Base-by-base conservation (phyloP, 1,284 basidiomycete genomes). In the Neonothopanus nambi region DNA sequence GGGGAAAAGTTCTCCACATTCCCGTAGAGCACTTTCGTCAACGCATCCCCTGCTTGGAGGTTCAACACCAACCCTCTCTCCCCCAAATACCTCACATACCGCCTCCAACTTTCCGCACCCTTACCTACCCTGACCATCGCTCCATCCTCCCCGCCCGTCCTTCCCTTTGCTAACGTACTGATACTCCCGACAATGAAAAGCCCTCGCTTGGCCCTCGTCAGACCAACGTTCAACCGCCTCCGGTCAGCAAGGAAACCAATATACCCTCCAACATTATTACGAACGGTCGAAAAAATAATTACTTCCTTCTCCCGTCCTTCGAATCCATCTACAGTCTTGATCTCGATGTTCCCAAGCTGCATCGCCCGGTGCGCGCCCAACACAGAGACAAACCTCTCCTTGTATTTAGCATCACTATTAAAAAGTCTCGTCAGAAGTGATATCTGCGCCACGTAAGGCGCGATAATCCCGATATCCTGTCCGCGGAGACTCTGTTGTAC, bases 271-370 rank as follows among this genome's bases (percentile, higher is more conserved):
- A 73, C 59, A 63, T 95, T 95, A 64, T 88, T 89, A 48, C 95
- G 80, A 42, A 95, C 92, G 0, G 93, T 95, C 39, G 89, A 93
- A 66, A 97, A 95, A 47, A 97, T 77, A 61, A 97, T 91, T 24
- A 95, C 85, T 12, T 90, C 85, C 74, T 97, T 97, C 72, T 98
- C 93, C 44, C 93, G 80, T 1, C 94, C 94, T 68, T 98, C 92
- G 67, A 96, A 98, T 13, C 93, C 95, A 64, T 95, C 93, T 8
- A 95, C 92, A 0, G 93, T 95, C 69, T 88, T 90, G 62, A 95
- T 80, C 66, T 95, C 93, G 48, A 95, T 79, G 44, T 81, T 67
- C 1, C 68, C 64, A 3, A 91, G 66, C 59, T 93, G 82, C 66
- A 77, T 70, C n/a, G 77, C 82, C 37, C 90, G 81, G 44, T 79